Evolutionary conservation across 495 filamentous ascomycete genomes (phyloP), one percentile per base, ranked within the genome.

Genomic region (Tuber brumale): DNA sequence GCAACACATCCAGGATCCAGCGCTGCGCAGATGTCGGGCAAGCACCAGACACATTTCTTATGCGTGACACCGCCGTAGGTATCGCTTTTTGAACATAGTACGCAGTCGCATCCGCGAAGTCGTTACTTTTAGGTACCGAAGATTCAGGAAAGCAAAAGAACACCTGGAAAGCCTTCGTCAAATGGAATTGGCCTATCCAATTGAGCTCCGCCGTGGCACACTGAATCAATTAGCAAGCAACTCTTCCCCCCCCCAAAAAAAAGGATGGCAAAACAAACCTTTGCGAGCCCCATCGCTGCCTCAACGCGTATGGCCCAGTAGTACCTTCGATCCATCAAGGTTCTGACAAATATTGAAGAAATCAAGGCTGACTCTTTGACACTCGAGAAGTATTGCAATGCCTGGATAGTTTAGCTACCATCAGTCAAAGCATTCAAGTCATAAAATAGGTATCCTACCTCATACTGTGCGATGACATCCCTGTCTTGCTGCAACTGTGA

Each of bases 401-500:
- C 83, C 80, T 81, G 27, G 23, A 72, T 31, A 66, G 48, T 71
- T 35, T 16, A 23, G 48, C 19, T 79, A 73, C 72, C 69, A 42
- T 69, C 44, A 10, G 12, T 18, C 42, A 57, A 46, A 70, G 73
- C 43, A 72, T 45, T 48, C 57, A 35, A 39, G 43, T 69, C 42
- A 76, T 39, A 35, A 44, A 43, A 43, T 37, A n/a, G 23, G 16
- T 19, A 19, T 72, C 84, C 85, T 81, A 90, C 89, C 84, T 99
- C 95, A 76, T 96, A 88, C 77, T 99, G 95, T 18, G 95, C 95
- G 70, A 97, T 91, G 70, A 99, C 93, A 85, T 99, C 95, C 76
- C 94, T 88, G 85, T 99, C 95, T 81, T 99, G 96, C 81, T 99
- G 95, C 69, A 99, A 86, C 82, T 99, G 95, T 1, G 95, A 97